These are phyloP conservation scores for Juglanconis sp. DNA, from an alignment of 2,329 filamentous ascomycete genomes.

Conservation along the genomic window DNA sequence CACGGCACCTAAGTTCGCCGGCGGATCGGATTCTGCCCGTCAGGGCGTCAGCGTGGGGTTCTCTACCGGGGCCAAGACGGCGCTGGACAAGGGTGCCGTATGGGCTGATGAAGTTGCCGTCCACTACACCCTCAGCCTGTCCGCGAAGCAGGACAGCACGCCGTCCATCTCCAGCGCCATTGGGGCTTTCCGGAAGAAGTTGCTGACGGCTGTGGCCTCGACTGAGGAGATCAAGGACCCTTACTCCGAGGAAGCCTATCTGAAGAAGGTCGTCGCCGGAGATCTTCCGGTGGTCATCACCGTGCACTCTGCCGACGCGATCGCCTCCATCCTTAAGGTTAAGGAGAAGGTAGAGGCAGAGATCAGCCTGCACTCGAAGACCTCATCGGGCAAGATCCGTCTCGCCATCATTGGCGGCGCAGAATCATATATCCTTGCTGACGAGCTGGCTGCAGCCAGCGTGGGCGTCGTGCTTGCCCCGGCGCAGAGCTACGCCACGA, in stretches of 20 bases:
- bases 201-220: constrained; percentile 47
- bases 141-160: constrained; percentile 41
- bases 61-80: constrained; percentile 45
- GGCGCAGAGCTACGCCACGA: constrained; percentile 49
- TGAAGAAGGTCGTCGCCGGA: constrained; percentile 53
- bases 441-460: constrained; percentile 52
- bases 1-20: constrained; percentile 48
- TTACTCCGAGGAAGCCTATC: constrained; percentile 48
- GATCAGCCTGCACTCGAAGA: constrained; percentile 22
- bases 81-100: constrained; percentile 46
- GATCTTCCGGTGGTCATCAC: constrained; percentile 54
- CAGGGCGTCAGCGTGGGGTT: constrained; percentile 59
- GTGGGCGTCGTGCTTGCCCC: constrained; percentile 61
- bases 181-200: constrained; percentile 48
- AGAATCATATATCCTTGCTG: constrained; percentile 58
- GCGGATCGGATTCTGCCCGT: constrained; percentile 36
- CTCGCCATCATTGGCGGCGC: constrained; percentile 60
- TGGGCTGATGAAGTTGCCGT: constrained; percentile 53
- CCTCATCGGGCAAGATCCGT: constrained; percentile 33
- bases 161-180: constrained; percentile 54
- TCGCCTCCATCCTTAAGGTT: constrained; percentile 55
- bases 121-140: constrained; percentile 54
- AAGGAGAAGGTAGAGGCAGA: constrained; percentile 53
- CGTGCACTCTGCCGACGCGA: constrained; percentile 61
- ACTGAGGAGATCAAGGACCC: constrained; percentile 35